These are phyloP conservation scores for Termitomyces sp. DNA, from an alignment of 768 basidiomycete species.

Conservation along the genomic window DNA sequence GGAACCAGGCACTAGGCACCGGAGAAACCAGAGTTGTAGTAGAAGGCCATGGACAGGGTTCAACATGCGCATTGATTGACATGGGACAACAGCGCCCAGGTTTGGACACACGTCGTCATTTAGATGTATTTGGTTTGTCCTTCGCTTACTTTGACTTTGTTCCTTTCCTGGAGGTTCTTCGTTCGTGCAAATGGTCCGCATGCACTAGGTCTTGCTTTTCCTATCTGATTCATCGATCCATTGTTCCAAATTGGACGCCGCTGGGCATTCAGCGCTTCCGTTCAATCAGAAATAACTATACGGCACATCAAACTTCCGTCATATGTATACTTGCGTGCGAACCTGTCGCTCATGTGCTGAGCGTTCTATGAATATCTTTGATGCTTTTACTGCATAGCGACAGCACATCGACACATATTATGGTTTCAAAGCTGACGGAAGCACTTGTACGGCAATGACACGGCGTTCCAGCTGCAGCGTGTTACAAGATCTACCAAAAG, in stretches of 20 bases:
- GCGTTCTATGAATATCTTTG: not conserved
- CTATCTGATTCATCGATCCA: slow-evolving; percentile 8
- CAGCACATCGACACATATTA: not conserved
- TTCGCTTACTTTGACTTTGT: slow-evolving; percentile 9
- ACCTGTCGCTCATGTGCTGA: not conserved
- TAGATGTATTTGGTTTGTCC: slow-evolving; percentile 3
- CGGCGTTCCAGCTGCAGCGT: not conserved
- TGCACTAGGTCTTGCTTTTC: not conserved
- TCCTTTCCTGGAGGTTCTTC: slow-evolving; percentile 7
- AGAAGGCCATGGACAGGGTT: slow-evolving; percentile 12
- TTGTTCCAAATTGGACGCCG: slow-evolving; percentile 11
- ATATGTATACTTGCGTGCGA: not conserved
- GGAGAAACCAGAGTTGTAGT: slow-evolving; percentile 8
- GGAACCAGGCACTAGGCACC: slow-evolving; percentile 17
- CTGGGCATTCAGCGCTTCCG: not conserved
- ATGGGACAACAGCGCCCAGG: slow-evolving; percentile 17
- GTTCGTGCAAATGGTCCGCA: not conserved
- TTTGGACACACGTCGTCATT: slow-evolving; percentile 13
- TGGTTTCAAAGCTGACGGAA: not conserved
- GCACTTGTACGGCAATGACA: not conserved
- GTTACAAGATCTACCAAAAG: not conserved
- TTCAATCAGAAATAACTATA: not conserved
- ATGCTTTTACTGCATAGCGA: not conserved
- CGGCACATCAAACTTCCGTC: not conserved
- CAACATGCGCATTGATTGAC: slow-evolving; percentile 8